These are phyloP conservation scores for Alternaria gaisen DNA, from an alignment of 2,329 filamentous ascomycete genomes.

Conservation along the genomic window DNA sequence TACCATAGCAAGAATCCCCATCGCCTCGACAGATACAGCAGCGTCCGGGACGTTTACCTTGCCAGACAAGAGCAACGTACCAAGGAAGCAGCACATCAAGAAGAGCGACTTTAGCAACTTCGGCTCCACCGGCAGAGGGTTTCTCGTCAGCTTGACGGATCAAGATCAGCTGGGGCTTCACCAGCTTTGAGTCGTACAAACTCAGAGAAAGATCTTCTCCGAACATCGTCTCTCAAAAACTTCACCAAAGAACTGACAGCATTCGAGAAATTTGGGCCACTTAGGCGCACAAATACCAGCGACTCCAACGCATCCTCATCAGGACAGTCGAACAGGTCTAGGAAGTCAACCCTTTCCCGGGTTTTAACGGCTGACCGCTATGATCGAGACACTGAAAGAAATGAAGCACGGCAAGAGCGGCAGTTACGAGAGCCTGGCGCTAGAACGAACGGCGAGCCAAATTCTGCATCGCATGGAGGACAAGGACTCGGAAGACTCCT, in stretches of 20 bases:
- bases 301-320: slow-evolving; percentile 17
- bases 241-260: slow-evolving; percentile 3
- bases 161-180: slow-evolving; percentile 24
- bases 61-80: slow-evolving; percentile 10
- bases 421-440: slow-evolving; percentile 40
- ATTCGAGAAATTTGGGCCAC: slow-evolving; percentile 16
- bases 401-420: slow-evolving; percentile 45
- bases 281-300: slow-evolving; percentile 15
- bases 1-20: slow-evolving; percentile 13
- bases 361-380: slow-evolving; percentile 24
- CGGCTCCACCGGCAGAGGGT: slow-evolving; percentile 10
- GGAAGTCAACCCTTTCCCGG: slow-evolving; percentile 13
- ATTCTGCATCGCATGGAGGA: slow-evolving; percentile 48
- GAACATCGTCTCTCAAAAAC: slow-evolving; percentile 7
- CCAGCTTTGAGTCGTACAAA: slow-evolving; percentile 21
- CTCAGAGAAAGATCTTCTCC: slow-evolving; percentile 16
- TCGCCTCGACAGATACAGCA: slow-evolving; percentile 4
- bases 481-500: slow-evolving; percentile 44
- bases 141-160: slow-evolving; percentile 34
- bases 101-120: slow-evolving; percentile 17
- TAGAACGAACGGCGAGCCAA: slow-evolving; percentile 43
- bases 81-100: slow-evolving; percentile 14
- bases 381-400: slow-evolving; percentile 48
- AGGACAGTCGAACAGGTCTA: slow-evolving; percentile 14
- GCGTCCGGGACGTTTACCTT: slow-evolving; percentile 5